Conservation (phyloP, 2,329 filamentous ascomycete species). For the Ophiostoma novo-ulmi region DNA sequence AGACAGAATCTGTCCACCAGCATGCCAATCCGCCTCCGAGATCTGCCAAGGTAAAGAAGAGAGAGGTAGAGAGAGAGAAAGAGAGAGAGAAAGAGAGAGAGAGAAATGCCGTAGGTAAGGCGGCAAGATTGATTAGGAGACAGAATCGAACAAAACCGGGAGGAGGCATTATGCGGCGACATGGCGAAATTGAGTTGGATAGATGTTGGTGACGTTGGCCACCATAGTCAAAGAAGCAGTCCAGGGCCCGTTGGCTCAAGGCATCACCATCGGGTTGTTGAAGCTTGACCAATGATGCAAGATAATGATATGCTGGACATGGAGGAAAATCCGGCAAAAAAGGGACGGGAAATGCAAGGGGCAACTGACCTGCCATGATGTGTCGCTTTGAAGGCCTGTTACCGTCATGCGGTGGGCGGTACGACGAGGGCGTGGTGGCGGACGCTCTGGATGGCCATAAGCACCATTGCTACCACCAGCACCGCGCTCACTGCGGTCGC, state of each 20-base stretch:
- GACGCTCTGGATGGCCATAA: constrained; percentile 52
- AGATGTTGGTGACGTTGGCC: not conserved
- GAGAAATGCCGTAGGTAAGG: not conserved
- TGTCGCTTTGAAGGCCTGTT: constrained; percentile 92
- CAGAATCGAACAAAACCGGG: not conserved
- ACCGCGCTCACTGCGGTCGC: constrained; percentile 5
- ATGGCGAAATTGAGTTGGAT: not conserved
- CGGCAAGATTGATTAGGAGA: not conserved
- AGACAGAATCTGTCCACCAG: not conserved
- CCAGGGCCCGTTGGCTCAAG: not conserved
- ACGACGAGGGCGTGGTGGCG: constrained; percentile 72
- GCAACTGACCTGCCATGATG: constrained; percentile 99
- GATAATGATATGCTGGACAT: not conserved
- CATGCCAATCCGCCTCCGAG: constrained; percentile 9
- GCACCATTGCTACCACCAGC: constrained; percentile 30
- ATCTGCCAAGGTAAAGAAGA: not conserved
- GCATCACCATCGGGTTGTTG: not conserved
- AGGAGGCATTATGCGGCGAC: not conserved
- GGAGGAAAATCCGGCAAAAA: not conserved
- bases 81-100: not conserved
- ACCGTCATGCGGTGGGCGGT: constrained; percentile 97
- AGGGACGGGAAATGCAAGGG: constrained; percentile 10
- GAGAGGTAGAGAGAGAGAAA: not conserved
- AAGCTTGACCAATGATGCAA: not conserved
- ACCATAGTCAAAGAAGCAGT: not conserved